These are phyloP conservation scores for Psilocybe tampanensis DNA, from an alignment of 768 basidiomycete genomes.

Conservation along the genomic window DNA sequence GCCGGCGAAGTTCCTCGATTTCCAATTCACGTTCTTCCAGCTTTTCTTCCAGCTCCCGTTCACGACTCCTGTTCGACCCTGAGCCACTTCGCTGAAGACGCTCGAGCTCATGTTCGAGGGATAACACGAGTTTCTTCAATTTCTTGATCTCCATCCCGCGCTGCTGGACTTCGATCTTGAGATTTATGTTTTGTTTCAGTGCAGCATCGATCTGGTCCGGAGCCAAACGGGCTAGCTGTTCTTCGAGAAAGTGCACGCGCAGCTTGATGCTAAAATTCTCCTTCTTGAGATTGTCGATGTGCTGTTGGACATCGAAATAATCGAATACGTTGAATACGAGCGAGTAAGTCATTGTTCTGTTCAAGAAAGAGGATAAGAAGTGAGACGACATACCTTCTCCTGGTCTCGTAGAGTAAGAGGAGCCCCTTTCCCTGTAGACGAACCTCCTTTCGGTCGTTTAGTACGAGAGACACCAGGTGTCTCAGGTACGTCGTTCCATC, in stretches of 20 bases:
- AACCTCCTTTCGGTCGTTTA: conserved; percentile 45
- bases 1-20: conserved; percentile 63
- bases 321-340: background rate
- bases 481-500: conserved; percentile 46
- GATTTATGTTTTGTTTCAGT: conserved; percentile 88
- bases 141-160: conserved; percentile 91
- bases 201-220: conserved; percentile 93
- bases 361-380: background rate
- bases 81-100: conserved; percentile 56
- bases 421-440: conserved; percentile 41
- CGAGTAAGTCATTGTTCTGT: conserved; percentile 2
- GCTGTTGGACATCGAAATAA: conserved; percentile 45
- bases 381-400: conserved; percentile 87
- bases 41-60: conserved; percentile 77
- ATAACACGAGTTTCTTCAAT: conserved; percentile 84
- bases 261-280: conserved; percentile 98
- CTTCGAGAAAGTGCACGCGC: conserved; percentile 93
- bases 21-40: conserved; percentile 76
- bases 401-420: conserved; percentile 90
- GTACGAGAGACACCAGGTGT: conserved; percentile 41
- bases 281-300: conserved; percentile 94
- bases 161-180: conserved; percentile 91
- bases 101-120: conserved; percentile 81
- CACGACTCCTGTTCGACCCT: conserved; percentile 42
- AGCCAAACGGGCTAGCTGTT: conserved; percentile 85